Evolutionary conservation across 495 filamentous ascomycete genomes (phyloP).

Genomic region (Chaetomidium leptoderma): DNA sequence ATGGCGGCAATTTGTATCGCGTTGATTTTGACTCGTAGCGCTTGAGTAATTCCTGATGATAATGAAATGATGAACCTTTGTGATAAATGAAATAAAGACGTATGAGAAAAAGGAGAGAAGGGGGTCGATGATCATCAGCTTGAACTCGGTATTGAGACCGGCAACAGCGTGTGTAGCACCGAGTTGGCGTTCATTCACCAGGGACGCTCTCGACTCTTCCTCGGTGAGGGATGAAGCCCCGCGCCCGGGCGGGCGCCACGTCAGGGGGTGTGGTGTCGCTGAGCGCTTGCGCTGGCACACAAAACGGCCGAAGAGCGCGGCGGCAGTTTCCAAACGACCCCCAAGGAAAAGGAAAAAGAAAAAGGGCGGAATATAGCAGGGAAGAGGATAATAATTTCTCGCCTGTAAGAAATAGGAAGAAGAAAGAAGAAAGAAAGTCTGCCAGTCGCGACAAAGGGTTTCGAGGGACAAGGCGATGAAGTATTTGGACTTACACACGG

Average conservation of each 20-base stretch:
- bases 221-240: too few relatives aligned
- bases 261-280: too few relatives aligned
- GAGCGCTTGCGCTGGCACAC: too few relatives aligned
- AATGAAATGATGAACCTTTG: neutral
- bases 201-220: too few relatives aligned
- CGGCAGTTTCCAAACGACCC: neutral
- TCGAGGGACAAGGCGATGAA: neutral
- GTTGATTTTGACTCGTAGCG: neutral
- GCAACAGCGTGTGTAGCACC: too few relatives aligned
- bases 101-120: neutral
- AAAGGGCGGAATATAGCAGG: neutral
- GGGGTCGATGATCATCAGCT: too few relatives aligned
- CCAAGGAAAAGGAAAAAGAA: neutral
- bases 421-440: neutral
- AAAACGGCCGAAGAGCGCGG: too few relatives aligned
- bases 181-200: too few relatives aligned
- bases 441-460: neutral
- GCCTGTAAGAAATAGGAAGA: neutral
- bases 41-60: too few relatives aligned
- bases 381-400: neutral
- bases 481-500: slow-evolving; percentile 27
- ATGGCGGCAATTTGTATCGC: slow-evolving; percentile 5
- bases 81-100: neutral
- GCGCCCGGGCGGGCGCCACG: neutral
- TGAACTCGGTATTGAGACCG: too few relatives aligned